A percentile compares a stretch with the other conserved stretches of the same genome.
These are phyloP conservation scores for Suillus lakei DNA, from an alignment of 768 basidiomycete species.

Conservation along the genomic window DNA sequence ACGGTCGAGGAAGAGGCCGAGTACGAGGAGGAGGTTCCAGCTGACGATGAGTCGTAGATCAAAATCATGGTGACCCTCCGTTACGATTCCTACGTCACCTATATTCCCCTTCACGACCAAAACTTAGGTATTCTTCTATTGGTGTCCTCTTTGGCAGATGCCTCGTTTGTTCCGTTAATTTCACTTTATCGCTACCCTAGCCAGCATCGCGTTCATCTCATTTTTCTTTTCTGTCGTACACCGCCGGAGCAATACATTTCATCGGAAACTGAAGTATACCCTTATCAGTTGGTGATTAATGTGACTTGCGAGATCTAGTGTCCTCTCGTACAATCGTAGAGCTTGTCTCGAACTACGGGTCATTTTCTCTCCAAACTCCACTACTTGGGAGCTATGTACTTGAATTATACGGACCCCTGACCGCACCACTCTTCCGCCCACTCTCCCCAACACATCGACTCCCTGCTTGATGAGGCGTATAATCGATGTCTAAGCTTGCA, in stretches of 20 bases:
- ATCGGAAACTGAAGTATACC: constrained; percentile 16
- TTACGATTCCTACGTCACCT: constrained; percentile 21
- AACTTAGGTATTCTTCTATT: constrained; percentile 41
- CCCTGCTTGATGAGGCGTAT: neutral
- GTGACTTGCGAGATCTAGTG: neutral
- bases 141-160: constrained; percentile 36
- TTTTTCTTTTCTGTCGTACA: constrained; percentile 15
- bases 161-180: constrained; percentile 31
- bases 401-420: neutral
- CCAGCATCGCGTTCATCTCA: constrained; percentile 24
- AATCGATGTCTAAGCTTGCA: neutral
- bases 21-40: constrained; percentile 79
- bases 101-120: constrained; percentile 34
- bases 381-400: too few relatives aligned
- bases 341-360: too few relatives aligned
- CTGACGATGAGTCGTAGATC: constrained; percentile 60
- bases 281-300: neutral
- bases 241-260: constrained; percentile 14
- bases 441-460: neutral
- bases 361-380: too few relatives aligned
- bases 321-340: too few relatives aligned
- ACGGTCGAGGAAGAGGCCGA: constrained; percentile 91
- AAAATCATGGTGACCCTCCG: constrained; percentile 27
- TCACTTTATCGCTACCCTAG: constrained; percentile 37
- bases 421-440: too few relatives aligned